Evolutionary conservation across 2,329 filamentous ascomycete genomes (phyloP).

Genomic region (Monilinia vaccinii-corymbosi): DNA sequence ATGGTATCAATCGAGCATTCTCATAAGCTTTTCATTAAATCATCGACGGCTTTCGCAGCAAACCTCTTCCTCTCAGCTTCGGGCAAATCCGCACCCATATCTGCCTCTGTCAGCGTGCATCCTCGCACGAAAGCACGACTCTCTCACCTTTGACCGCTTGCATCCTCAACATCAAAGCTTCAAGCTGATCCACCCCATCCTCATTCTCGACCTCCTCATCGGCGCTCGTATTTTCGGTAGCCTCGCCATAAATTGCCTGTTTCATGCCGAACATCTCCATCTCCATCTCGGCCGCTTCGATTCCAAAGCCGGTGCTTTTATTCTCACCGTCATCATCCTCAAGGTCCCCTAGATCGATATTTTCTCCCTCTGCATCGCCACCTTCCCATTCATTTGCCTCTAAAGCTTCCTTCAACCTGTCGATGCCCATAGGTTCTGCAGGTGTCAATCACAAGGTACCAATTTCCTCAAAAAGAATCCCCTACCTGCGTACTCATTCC

Average conservation of each 20-base stretch:
- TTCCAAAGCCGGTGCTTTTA: constrained; percentile 24
- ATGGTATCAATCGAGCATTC: not conserved
- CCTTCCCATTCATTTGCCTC: constrained; percentile 56
- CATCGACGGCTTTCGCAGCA: constrained; percentile 51
- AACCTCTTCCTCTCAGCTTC: constrained; percentile 52
- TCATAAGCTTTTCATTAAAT: constrained; percentile 47
- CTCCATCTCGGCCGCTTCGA: constrained; percentile 31
- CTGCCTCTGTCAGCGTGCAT: constrained; percentile 30
- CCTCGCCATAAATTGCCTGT: constrained; percentile 27
- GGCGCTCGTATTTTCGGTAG: constrained; percentile 17
- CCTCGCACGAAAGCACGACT: not conserved
- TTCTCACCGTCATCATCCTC: constrained; percentile 26
- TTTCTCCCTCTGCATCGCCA: constrained; percentile 30
- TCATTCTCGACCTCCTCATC: constrained; percentile 28
- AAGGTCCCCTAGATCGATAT: constrained; percentile 31
- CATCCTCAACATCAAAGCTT: constrained; percentile 55
- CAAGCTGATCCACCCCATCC: constrained; percentile 46
- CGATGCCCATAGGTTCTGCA: constrained; percentile 49
- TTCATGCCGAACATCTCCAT: constrained; percentile 33
- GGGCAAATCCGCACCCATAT: constrained; percentile 49
- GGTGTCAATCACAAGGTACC: constrained; percentile 7
- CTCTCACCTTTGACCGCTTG: constrained; percentile 40
- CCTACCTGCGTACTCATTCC: constrained; percentile 52
- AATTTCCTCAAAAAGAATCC: constrained; percentile 5
- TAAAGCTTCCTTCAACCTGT: constrained; percentile 50